These are phyloP conservation scores for Corymbia calophylla DNA, from an alignment of 441 rosid species.

Conservation along the genomic window DNA sequence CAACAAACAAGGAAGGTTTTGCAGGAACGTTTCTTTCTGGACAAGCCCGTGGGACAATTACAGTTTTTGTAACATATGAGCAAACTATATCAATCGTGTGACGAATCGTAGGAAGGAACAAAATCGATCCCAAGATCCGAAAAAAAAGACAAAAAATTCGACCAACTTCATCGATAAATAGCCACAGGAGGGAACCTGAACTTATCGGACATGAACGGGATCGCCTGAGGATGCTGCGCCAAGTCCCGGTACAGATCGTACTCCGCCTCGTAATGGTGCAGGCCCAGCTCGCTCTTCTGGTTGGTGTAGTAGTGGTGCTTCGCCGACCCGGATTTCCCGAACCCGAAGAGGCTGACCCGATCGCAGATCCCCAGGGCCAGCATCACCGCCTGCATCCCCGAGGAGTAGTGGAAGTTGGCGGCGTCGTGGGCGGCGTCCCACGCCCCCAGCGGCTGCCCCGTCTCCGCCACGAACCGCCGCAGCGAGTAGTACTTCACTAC, in stretches of 20 bases:
- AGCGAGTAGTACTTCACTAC: slow-evolving; percentile 84
- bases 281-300: slow-evolving; percentile 65
- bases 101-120: neutral
- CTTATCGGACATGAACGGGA: slow-evolving; percentile 60
- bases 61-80: neutral
- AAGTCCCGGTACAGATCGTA: slow-evolving; percentile 60
- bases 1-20: neutral
- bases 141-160: neutral
- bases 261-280: slow-evolving; percentile 86
- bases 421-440: slow-evolving; percentile 72
- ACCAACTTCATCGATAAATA: slow-evolving; percentile 40
- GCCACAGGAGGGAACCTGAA: slow-evolving; percentile 65
- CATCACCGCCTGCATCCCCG: slow-evolving; percentile 91
- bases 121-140: neutral
- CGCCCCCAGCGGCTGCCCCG: slow-evolving; percentile 35
- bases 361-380: slow-evolving; percentile 75
- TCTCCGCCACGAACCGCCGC: slow-evolving; percentile 49
- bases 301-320: slow-evolving; percentile 91
- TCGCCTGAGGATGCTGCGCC: slow-evolving; percentile 35
- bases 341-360: slow-evolving; percentile 69
- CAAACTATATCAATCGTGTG: neutral
- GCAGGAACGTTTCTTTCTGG: neutral
- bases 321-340: slow-evolving; percentile 56
- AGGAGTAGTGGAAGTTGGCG: slow-evolving; percentile 79
- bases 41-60: neutral